A percentile compares a stretch with the other conserved stretches of the same genome.
These are phyloP conservation scores for Chaetomium cochliodes DNA, from an alignment of 495 filamentous ascomycete species.

Conservation along the genomic window DNA sequence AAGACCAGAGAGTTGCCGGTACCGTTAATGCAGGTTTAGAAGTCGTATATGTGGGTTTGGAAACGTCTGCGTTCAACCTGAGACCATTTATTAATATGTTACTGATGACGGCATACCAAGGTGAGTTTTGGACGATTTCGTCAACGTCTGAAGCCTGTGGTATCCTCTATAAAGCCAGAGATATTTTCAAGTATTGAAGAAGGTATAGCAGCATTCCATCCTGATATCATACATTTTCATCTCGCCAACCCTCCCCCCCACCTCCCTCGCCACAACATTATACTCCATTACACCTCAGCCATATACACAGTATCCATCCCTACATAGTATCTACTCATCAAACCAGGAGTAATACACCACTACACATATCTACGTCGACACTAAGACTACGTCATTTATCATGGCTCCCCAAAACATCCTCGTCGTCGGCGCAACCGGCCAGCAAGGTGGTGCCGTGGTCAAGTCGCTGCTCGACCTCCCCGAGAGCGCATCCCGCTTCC, in stretches of 20 bases:
- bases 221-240: not conserved
- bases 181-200: no score
- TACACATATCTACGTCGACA: not conserved
- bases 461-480: slow-evolving; percentile 51
- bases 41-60: no score
- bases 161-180: no score
- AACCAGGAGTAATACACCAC: no score
- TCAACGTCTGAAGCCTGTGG: no score
- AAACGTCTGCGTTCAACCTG: no score
- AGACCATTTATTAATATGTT: no score
- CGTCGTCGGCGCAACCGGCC: slow-evolving; percentile 69
- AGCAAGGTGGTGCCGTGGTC: slow-evolving; percentile 66
- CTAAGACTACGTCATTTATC: not conserved
- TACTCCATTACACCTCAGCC: not conserved
- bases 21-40: not conserved
- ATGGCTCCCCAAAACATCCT: slow-evolving; percentile 33
- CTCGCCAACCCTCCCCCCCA: not conserved
- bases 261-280: no score
- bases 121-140: no score
- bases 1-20: not conserved
- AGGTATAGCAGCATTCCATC: not conserved
- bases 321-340: not conserved
- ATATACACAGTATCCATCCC: not conserved
- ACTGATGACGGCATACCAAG: no score
- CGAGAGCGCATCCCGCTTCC: slow-evolving; percentile 40